Evolutionary conservation across 495 filamentous ascomycete genomes (phyloP).

Genomic region (Penicillium parvum): DNA sequence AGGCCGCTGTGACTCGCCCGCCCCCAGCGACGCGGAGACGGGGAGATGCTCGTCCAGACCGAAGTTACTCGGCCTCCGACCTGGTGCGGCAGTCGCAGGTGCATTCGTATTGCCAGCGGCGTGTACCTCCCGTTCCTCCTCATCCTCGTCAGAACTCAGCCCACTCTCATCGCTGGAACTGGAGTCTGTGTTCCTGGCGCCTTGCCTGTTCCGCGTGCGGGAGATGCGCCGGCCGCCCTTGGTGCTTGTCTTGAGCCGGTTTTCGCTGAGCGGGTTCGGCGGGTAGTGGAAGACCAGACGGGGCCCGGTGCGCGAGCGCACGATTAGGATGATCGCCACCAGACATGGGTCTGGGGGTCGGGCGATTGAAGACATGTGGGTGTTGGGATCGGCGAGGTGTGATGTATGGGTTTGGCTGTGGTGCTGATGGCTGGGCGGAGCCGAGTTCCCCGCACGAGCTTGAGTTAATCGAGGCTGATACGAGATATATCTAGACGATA

Average conservation of each 20-base stretch:
- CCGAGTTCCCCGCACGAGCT: slow-evolving; percentile 20
- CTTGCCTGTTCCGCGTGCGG: slow-evolving; percentile 28
- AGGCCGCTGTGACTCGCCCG: slow-evolving; percentile 33
- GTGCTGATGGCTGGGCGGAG: slow-evolving; percentile 16
- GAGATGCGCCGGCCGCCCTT: slow-evolving; percentile 34
- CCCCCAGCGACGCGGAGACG: slow-evolving; percentile 26
- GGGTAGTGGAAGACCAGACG: slow-evolving; percentile 92
- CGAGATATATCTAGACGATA: no score
- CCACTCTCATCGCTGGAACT: slow-evolving; percentile 46
- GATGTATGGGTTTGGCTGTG: no score
- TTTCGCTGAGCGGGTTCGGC: slow-evolving; percentile 51
- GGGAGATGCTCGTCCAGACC: slow-evolving; percentile 33
- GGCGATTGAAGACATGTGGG: slow-evolving; percentile 45
- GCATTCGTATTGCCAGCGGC: slow-evolving; percentile 16
- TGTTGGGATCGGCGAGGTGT: slow-evolving; percentile 10
- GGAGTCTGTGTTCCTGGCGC: slow-evolving; percentile 36
- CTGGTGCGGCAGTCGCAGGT: slow-evolving; percentile 20
- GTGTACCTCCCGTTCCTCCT: slow-evolving; percentile 34
- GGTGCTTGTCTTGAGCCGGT: slow-evolving; percentile 31
- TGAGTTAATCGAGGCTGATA: slow-evolving; percentile 10
- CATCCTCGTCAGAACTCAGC: slow-evolving; percentile 47
- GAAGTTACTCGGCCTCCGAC: slow-evolving; percentile 37
- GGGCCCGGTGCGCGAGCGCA: slow-evolving; percentile 74
- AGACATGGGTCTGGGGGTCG: slow-evolving; percentile 58
- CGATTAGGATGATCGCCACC: slow-evolving; percentile 75